Base-by-base conservation (phyloP, 345 rosid genomes). In the Raphanus raphanistrum region DNA sequence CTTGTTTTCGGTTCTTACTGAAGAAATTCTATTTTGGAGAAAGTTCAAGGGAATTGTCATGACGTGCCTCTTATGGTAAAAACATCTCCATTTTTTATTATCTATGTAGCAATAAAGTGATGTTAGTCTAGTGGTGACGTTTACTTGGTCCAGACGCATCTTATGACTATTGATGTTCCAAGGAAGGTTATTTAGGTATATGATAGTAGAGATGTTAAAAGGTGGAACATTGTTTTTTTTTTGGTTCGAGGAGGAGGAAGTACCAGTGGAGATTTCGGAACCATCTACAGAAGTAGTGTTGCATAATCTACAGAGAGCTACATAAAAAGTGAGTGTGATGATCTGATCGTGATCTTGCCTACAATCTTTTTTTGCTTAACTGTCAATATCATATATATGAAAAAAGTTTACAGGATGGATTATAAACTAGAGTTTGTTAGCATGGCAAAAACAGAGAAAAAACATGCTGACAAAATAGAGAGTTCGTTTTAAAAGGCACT, bases 281-380 rank as follows among this genome's bases (percentile, higher is more conserved):
- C 57, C 70, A 38, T 82, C 94, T 59, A 33, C 82, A 0, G 96
- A 90, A 83, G 90, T 85, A 4, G 90, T 86, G 50, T 65, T 94
- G 75, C 85, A 79, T 72, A 93, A 92, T 69, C 85, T 94, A 63
- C 87, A 86, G 38, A 84, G 68, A 67, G 94, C 86, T 85, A 78
- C 83, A 79, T 54, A 84, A 70, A 88, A 83, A 88, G 98, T 90
- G 50, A 75, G 68, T 62, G 21, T 68, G 8, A 8, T 68, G 66
- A 29, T 68, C 7, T 68, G 66, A 29, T 68, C 7, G 71, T 68
- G 66, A 55, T 64, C 60, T 63, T 32, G 1, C 48, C 32, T 45
- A 58, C 48, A 41, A 41, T 41, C 48, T 10, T 11, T 21, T 21
- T 21, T 21, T 21, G 21, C 36, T 32, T 32, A 32, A 32, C 36